Evolutionary conservation across 2,329 filamentous ascomycete genomes (phyloP), one percentile per base, ranked within the genome.

Genomic region (Fusarium humuli): DNA sequence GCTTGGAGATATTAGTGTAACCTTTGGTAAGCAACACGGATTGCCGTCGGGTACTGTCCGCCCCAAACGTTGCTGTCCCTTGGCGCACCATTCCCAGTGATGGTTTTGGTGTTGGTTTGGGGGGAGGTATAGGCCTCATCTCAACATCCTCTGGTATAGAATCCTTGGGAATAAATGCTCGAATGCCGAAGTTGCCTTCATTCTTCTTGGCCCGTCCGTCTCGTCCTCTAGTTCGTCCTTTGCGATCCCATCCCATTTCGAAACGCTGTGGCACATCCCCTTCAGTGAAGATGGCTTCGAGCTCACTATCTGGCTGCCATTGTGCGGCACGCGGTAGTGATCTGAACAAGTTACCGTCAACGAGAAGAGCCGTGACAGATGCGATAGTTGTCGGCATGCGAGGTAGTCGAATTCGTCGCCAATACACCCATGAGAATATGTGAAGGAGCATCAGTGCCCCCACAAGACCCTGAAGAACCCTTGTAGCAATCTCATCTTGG

Each of bases 271-370:
- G 48, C n/a, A 27, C 41, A 32, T 64, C 56, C 30, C 66, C 61
- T 13, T 73, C 69, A 1, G 49, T 52, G 20, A 74, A 71, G 4
- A 61, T 60, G 4, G 60, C 30, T 41, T 72, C 57, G 12, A 76
- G 57, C 16, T 76, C 72, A 16, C 50, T 49, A 13, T 58, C 54
- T 22, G 69, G 62, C 25, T 76, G 72, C 74, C 74, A 76, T 57
- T 76, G 74, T 11, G 72, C 74, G 4, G 59, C 73, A 8, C 67
- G 71, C 1, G 74, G 74, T 7, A 76, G 27, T n/a, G 70, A 58
- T 34, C 45, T 67, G 37, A 80, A 71, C 6, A 81, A 60, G 61
- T 82, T 81, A 2, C 80, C 80, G 27, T 81, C 80, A 2, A 76
- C 79, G 5, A 82, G 73, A 25, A 81, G 70, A 2, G 79, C 78